Base-by-base conservation (phyloP, 106 monocot genomes). In the Iris macrosiphon region DNA sequence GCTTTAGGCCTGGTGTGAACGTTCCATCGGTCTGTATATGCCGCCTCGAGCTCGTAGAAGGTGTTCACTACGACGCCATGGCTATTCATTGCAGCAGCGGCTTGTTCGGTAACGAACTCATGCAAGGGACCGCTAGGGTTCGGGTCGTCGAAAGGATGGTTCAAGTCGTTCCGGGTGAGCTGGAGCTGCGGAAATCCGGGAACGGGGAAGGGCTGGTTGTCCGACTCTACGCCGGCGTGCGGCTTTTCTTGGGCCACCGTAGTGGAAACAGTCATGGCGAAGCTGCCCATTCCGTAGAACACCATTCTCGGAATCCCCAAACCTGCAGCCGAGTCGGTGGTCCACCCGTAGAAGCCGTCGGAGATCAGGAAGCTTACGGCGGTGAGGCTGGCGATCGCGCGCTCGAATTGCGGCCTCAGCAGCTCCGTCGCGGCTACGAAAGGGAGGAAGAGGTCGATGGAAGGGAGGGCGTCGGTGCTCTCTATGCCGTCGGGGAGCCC, bases 321-420 rank as follows among this genome's bases (percentile, higher is more conserved):
- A 15, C 14, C 34, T 5, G 23, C 5, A 12, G 57, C 63, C 6
- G 40, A 51, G 20, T 52, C 41, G 5, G 25, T 13, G 6, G 69
- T 70, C 79, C 79, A 79, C 0, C 69, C 38, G 15, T 69, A 21
- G 48, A 79, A 79, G n/a, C 53, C 45, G 44, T 79, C 79, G 61
- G 79, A 64, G 54, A 79, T 32, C 19, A 79, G 19, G 73, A 46
- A 67, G 57, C 29, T 40, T 40, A 41, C 25, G 0, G 38, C 12
- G 1, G 29, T 15, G 17, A 74, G 44, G 46, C 1, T 2, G 45
- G 2, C 4, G 31, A 60, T 17, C 2, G 12, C 37, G 0, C 4
- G 35, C 17, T 45, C 44, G 40, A 70, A 54, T 26, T 28, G 13
- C 3, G 46, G 20, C 2, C 18, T 40, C 17, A 67, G 66, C 38